Percentiles rank a stretch among this genome's conserved stretches.
Conservation (phyloP, 257 asterid genomes). For the Solanum ossicruentum region DNA sequence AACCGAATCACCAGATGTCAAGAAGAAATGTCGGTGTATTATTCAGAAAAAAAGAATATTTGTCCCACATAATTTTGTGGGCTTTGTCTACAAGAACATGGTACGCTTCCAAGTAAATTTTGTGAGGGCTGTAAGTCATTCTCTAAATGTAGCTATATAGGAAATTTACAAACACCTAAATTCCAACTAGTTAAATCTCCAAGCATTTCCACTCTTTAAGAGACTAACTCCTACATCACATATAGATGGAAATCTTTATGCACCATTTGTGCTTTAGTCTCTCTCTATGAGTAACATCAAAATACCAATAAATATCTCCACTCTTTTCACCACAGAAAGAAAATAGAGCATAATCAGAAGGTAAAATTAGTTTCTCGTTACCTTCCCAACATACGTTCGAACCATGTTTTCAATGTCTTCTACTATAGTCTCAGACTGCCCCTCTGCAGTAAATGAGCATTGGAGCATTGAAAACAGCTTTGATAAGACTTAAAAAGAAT, state of each 20-base stretch:
- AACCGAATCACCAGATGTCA: neutral
- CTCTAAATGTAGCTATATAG: neutral
- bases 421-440: constrained; percentile 84
- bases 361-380: constrained; percentile 9
- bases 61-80: neutral
- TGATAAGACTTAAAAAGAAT: neutral
- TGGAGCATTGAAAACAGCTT: neutral
- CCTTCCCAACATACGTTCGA: constrained; percentile 82
- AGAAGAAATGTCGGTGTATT: neutral
- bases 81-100: neutral
- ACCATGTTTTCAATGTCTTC: constrained; percentile 94
- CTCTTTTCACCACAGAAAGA: neutral
- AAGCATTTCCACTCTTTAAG: neutral
- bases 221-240: neutral
- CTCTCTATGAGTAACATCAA: neutral
- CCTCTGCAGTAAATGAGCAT: constrained; percentile 42
- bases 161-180: neutral
- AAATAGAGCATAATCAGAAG: neutral
- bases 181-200: neutral
- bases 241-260: neutral
- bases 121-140: neutral
- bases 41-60: neutral
- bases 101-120: neutral
- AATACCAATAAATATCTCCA: neutral
- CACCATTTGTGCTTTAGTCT: neutral